Conservation (phyloP, 306 rosid genomes). For the Vicia faba region DNA sequence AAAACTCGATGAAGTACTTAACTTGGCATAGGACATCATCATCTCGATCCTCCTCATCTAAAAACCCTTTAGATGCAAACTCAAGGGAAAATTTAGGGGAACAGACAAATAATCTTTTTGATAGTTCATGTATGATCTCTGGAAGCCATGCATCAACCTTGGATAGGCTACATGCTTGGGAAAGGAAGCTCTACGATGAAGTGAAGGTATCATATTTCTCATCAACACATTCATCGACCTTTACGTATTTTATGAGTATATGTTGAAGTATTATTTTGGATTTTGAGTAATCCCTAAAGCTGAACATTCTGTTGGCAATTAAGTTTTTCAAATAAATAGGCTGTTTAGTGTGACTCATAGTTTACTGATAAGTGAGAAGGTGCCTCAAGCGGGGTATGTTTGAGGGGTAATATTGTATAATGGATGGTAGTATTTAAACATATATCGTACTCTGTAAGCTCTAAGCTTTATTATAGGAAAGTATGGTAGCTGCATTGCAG, state of each 20-base stretch:
- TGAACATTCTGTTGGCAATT: conserved; percentile 18
- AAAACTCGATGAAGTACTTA: conserved; percentile 64
- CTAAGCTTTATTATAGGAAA: neutral
- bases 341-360: neutral
- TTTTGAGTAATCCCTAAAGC: conserved; percentile 19
- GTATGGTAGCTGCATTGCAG: neutral
- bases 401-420: neutral
- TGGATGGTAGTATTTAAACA: neutral
- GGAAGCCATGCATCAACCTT: conserved; percentile 97
- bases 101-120: conserved; percentile 56
- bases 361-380: neutral
- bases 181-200: conserved; percentile 95
- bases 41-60: conserved; percentile 85
- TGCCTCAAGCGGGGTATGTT: neutral
- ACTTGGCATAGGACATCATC: conserved; percentile 92
- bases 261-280: conserved; percentile 27
- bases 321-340: neutral
- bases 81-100: conserved; percentile 69
- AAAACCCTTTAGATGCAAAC: conserved; percentile 72
- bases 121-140: conserved; percentile 75
- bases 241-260: conserved; percentile 20
- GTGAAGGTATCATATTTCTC: conserved; percentile 70
- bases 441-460: neutral
- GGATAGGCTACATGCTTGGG: conserved; percentile 97
- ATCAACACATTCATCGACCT: neutral